Percentiles rank a stretch among this genome's conserved stretches.
phyloP scores from a whole-genome alignment of 768 basidiomycete species.

The Termitomyces sp. region DNA sequence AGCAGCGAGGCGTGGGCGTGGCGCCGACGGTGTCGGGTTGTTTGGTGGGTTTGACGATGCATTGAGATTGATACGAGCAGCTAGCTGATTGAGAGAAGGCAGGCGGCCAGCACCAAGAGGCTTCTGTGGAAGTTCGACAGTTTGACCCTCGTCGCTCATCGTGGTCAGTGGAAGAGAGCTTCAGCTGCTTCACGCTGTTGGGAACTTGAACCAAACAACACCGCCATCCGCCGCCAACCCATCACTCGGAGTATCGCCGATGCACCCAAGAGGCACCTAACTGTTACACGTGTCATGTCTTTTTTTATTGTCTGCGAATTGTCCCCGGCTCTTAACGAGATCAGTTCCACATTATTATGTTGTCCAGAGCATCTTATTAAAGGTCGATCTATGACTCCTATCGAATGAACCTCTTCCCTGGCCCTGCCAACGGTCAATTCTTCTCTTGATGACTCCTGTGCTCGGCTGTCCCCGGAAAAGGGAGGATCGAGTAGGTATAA shows the following conservation, averaged over 20 bases:
- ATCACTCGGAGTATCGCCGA: not conserved
- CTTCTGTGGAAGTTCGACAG: conserved; percentile 14
- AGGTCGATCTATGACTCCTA: too few species aligned
- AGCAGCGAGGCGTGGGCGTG: conserved; percentile 73
- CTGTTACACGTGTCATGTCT: too few species aligned
- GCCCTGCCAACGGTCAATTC: too few species aligned
- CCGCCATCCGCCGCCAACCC: conserved; percentile 9
- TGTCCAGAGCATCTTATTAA: too few species aligned
- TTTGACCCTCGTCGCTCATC: conserved; percentile 17
- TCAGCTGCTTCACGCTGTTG: not conserved
- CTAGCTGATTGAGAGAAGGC: conserved; percentile 79
- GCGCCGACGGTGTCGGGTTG: conserved; percentile 26
- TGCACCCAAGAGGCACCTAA: too few species aligned
- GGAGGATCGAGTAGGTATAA: too few species aligned
- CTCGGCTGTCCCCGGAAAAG: too few species aligned
- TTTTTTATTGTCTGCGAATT: too few species aligned
- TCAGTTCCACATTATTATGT: too few species aligned
- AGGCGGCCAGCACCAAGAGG: conserved; percentile 35
- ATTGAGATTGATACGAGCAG: conserved; percentile 65
- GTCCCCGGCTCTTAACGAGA: too few species aligned
- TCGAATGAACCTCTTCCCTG: too few species aligned
- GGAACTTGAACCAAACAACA: conserved; percentile 12
- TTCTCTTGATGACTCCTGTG: too few species aligned
- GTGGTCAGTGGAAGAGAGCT: conserved; percentile 13
- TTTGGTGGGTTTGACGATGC: conserved; percentile 22